phyloP scores from a whole-genome alignment of 2,329 filamentous ascomycete species.

The Pyrenochaeta sp. region DNA sequence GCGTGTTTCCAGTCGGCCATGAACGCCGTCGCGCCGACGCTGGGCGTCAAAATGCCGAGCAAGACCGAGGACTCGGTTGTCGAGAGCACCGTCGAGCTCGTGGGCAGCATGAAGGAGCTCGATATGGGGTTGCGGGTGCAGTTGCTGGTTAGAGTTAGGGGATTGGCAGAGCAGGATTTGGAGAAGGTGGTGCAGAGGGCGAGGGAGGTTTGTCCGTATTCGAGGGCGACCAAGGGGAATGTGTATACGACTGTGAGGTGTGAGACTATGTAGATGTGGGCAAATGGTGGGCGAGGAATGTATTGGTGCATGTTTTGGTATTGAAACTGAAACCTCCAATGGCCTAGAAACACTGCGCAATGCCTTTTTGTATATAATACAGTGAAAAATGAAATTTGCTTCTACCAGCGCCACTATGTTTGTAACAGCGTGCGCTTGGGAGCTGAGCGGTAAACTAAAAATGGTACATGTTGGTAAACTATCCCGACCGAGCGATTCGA shows the following conservation, averaged over 20 bases:
- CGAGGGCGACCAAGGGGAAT: conserved; percentile 44
- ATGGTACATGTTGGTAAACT: no score
- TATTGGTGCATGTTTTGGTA: no score
- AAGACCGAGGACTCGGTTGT: conserved; percentile 50
- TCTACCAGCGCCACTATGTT: no score
- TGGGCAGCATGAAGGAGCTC: conserved; percentile 54
- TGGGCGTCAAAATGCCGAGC: conserved; percentile 53
- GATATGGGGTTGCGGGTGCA: conserved; percentile 56
- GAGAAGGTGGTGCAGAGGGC: conserved; percentile 47
- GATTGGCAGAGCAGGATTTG: conserved; percentile 42
- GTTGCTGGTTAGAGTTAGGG: conserved; percentile 49
- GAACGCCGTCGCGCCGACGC: conserved; percentile 51
- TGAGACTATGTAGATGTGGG: conserved; percentile 29
- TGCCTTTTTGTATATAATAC: no score
- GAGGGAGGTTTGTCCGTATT: conserved; percentile 46
- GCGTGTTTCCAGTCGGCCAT: conserved; percentile 59
- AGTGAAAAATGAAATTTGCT: no score
- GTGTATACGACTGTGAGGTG: conserved; percentile 31
- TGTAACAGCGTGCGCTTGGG: no score
- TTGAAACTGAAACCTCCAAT: no score
- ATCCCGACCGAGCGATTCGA: no score
- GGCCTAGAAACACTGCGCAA: no score
- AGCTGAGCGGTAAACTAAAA: no score
- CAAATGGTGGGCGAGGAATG: neutral
- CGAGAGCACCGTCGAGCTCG: conserved; percentile 53